Conservation (phyloP, 352 stramenopile species). For the Phytophthora aleatoria region DNA sequence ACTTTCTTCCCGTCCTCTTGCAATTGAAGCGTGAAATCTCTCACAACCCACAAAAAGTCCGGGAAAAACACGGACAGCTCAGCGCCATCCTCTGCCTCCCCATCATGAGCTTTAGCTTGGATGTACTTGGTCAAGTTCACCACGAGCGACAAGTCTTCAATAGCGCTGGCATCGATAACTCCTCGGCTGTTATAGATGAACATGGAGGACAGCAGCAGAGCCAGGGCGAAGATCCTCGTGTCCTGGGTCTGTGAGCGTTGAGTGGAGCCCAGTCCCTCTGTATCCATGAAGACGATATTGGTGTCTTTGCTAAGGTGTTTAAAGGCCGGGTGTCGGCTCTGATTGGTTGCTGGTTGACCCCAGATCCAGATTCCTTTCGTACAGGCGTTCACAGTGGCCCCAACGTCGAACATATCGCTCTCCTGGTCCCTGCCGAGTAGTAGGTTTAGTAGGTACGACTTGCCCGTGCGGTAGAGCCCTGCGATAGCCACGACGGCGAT, state of each 20-base stretch:
- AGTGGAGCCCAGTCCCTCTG: conserved; percentile 69
- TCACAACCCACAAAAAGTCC: conserved; percentile 78
- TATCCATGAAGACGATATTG: conserved; percentile 78
- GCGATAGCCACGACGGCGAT: conserved; percentile 74
- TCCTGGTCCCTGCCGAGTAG: conserved; percentile 52
- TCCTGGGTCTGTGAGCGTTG: conserved; percentile 74
- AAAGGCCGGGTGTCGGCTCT: conserved; percentile 32
- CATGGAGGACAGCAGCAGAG: conserved; percentile 63
- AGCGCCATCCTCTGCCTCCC: conserved; percentile 21
- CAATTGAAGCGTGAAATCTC: conserved; percentile 76
- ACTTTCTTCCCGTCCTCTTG: conserved; percentile 63
- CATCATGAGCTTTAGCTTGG: conserved; percentile 43
- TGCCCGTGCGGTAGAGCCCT: conserved; percentile 78
- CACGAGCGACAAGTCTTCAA: conserved; percentile 80
- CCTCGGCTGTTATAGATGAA: conserved; percentile 86
- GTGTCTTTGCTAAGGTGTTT: conserved; percentile 53
- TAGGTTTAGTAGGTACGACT: conserved; percentile 82
- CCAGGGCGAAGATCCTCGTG: conserved; percentile 73
- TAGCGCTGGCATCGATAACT: conserved; percentile 74
- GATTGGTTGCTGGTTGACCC: conserved; percentile 43
- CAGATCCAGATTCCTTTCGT: conserved; percentile 88
- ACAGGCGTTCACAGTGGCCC: conserved; percentile 73
- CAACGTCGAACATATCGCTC: conserved; percentile 76
- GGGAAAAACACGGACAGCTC: conserved; percentile 72
- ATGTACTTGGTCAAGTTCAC: conserved; percentile 82